Conservation (phyloP, 345 rosid species). For the Boechera stricta region DNA sequence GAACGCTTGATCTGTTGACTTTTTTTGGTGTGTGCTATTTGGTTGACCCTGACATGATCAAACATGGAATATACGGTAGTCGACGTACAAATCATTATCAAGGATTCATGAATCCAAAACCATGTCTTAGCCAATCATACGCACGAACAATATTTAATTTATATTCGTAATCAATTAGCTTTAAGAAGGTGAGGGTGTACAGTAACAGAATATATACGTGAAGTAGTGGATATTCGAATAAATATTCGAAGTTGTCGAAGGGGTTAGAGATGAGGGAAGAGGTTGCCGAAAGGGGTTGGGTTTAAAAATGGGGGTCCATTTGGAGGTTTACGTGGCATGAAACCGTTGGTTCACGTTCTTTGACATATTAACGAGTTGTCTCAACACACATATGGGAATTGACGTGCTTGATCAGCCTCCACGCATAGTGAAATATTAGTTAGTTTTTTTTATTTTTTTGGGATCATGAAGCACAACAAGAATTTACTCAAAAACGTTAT, state of each 20-base stretch:
- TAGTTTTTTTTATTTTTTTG: background rate
- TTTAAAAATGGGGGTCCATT: conserved; percentile 10
- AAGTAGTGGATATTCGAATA: conserved; percentile 8
- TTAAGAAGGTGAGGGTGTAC: background rate
- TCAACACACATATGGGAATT: conserved; percentile 29
- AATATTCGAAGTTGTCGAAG: conserved; percentile 29
- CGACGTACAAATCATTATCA: conserved; percentile 32
- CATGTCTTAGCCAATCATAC: conserved; percentile 36
- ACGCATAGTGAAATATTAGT: conserved; percentile 26
- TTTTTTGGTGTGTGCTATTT: background rate
- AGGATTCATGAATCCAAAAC: conserved; percentile 37
- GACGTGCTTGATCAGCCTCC: conserved; percentile 63
- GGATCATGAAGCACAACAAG: conserved; percentile 28
- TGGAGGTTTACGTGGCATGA: conserved; percentile 35
- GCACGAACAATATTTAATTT: background rate
- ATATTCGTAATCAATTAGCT: background rate
- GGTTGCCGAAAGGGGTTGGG: conserved; percentile 36
- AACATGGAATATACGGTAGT: conserved; percentile 40
- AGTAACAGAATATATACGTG: conserved; percentile 2
- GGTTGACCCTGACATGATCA: conserved; percentile 34
- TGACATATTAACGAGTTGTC: conserved; percentile 31
- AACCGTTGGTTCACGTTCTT: conserved; percentile 48
- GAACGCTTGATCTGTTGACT: conserved; percentile 5
- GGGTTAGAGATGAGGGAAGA: conserved; percentile 28
- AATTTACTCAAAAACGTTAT: conserved; percentile 33